Percentiles rank a stretch among this genome's conserved stretches.
These are phyloP conservation scores for Carallia pectinifolia DNA, from an alignment of 345 rosid genomes.

Conservation along the genomic window DNA sequence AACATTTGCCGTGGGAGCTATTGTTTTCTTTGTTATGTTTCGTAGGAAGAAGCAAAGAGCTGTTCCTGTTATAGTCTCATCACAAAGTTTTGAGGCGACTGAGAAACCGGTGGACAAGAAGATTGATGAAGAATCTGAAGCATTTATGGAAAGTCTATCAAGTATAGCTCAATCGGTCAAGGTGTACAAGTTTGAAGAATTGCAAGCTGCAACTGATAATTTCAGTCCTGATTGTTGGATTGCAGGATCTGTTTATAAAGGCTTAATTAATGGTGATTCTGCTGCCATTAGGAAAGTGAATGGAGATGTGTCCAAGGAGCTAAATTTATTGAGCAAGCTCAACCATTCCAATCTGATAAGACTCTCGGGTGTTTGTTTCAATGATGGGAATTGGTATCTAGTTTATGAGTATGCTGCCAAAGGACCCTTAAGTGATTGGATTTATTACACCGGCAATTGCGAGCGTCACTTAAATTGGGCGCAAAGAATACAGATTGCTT, in stretches of 20 bases:
- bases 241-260: conserved; percentile 60
- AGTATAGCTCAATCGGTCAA: conserved; percentile 51
- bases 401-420: conserved; percentile 70
- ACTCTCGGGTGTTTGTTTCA: conserved; percentile 69
- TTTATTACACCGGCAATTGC: conserved; percentile 25
- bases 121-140: conserved; percentile 41
- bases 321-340: conserved; percentile 52
- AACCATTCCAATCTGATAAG: conserved; percentile 68
- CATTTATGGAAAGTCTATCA: conserved; percentile 42
- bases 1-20: conserved; percentile 21
- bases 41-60: conserved; percentile 15
- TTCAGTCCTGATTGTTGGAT: conserved; percentile 52
- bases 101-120: conserved; percentile 36
- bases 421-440: conserved; percentile 73
- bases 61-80: conserved; percentile 17
- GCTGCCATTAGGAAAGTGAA: conserved; percentile 71
- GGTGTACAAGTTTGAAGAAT: conserved; percentile 58
- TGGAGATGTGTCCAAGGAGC: conserved; percentile 71
- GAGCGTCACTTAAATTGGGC: conserved; percentile 47
- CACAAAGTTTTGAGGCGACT: conserved; percentile 30
- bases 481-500: conserved; percentile 56
- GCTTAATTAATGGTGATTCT: conserved; percentile 57
- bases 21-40: conserved; percentile 32
- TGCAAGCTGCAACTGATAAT: conserved; percentile 57
- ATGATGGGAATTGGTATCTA: conserved; percentile 65